phyloP scores from a whole-genome alignment of 768 basidiomycete genomes.

The Collybia mongolica region DNA sequence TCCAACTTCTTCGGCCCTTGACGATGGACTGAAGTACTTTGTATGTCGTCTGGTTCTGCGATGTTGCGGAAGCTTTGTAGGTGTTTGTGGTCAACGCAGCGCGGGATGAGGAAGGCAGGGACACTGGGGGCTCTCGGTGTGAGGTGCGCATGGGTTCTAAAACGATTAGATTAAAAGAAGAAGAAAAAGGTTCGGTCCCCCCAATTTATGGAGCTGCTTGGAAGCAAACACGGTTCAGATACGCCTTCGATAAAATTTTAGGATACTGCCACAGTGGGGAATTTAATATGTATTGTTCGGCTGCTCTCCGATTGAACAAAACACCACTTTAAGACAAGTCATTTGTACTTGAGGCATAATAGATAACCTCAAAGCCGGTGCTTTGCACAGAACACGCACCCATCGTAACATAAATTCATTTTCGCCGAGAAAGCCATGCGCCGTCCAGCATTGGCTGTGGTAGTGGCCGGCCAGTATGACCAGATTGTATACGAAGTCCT shows the following conservation, averaged over 20 bases:
- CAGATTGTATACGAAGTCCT: conserved; percentile 15
- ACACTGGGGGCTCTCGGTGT: not conserved
- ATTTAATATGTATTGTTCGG: conserved; percentile 26
- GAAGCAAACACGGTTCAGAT: conserved; percentile 18
- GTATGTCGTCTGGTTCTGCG: conserved; percentile 37
- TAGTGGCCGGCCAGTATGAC: conserved; percentile 34
- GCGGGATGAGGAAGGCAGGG: conserved; percentile 9
- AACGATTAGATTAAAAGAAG: conserved; percentile 7
- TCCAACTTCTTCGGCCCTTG: conserved; percentile 72
- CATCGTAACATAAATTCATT: too few relatives aligned
- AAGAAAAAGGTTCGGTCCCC: conserved; percentile 17
- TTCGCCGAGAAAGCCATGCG: too few relatives aligned
- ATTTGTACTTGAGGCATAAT: not conserved
- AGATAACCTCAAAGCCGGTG: not conserved
- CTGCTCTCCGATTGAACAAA: conserved; percentile 27
- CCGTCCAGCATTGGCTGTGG: conserved; percentile 7
- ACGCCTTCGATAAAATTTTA: conserved; percentile 22
- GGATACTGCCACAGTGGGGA: conserved; percentile 16
- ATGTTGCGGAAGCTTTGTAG: conserved; percentile 21
- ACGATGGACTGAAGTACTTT: conserved; percentile 69
- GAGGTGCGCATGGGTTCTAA: conserved; percentile 10
- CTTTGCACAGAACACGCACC: too few relatives aligned
- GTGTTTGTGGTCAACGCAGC: conserved; percentile 9
- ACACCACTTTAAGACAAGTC: conserved; percentile 12
- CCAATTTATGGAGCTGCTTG: conserved; percentile 29